phyloP scores from a whole-genome alignment of 31 red algal species.

The Pterothamnion heteromorphum region DNA sequence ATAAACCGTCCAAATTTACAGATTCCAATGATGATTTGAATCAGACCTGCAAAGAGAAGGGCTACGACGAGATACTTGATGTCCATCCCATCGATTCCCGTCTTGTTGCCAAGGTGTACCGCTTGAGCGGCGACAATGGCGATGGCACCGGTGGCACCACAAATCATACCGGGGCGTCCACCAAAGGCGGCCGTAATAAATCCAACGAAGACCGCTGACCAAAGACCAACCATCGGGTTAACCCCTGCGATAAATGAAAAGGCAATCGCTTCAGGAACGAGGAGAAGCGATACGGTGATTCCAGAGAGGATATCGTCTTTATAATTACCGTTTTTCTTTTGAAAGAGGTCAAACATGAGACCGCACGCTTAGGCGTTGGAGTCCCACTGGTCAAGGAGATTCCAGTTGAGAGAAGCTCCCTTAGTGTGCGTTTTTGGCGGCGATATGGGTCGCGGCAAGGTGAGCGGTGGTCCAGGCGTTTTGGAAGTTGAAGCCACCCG shows the following conservation, averaged over 20 bases:
- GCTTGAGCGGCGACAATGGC: conserved; percentile 2
- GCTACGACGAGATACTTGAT: conserved; percentile 43
- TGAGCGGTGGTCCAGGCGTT: conserved; percentile 48
- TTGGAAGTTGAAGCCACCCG: conserved; percentile 75
- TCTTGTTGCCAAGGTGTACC: background rate
- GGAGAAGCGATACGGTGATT: conserved; percentile 45
- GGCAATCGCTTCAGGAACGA: conserved; percentile 49
- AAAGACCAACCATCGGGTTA: conserved; percentile 45
- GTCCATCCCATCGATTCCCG: background rate
- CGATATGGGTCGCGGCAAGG: background rate
- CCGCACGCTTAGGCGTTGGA: no score
- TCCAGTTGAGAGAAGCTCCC: no score
- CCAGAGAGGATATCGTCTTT: conserved; percentile 50
- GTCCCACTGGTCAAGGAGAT: no score
- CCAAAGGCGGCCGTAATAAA: conserved; percentile 48
- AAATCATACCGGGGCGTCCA: conserved; percentile 61
- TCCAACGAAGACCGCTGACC: conserved; percentile 17
- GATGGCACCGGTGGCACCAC: conserved; percentile 50
- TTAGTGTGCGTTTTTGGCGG: no score
- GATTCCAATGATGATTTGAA: conserved; percentile 48
- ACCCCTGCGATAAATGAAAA: conserved; percentile 47
- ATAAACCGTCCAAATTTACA: conserved; percentile 54
- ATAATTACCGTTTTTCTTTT: background rate
- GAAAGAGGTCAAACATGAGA: conserved; percentile 12
- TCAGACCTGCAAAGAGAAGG: conserved; percentile 34